These are phyloP conservation scores for Sporothrix euskadiensis DNA, from an alignment of 2,329 filamentous ascomycete genomes.

Conservation along the genomic window DNA sequence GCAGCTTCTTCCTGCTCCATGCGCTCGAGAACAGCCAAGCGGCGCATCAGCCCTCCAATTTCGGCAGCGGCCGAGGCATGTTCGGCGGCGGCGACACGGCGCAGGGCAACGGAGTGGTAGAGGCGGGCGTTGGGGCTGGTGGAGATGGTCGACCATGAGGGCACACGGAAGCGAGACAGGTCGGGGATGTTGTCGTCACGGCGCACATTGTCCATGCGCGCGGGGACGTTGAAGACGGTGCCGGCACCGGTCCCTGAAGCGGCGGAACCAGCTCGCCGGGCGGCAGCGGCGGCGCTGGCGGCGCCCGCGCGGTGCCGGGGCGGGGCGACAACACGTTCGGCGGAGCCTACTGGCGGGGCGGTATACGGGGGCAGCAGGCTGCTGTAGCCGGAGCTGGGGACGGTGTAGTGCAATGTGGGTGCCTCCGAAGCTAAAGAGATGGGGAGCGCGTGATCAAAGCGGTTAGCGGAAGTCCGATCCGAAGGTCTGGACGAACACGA, in stretches of 20 bases:
- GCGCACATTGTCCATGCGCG: conserved; percentile 34
- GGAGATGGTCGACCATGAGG: conserved; percentile 58
- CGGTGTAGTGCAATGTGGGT: conserved; percentile 63
- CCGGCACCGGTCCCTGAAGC: conserved; percentile 44
- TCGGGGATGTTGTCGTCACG: conserved; percentile 44
- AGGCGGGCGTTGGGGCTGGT: conserved; percentile 59
- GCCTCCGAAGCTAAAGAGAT: conserved; percentile 57
- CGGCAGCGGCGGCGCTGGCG: not conserved
- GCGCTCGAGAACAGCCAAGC: conserved; percentile 41
- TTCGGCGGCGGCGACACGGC: conserved; percentile 54
- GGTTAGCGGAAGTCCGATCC: not conserved
- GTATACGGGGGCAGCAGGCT: conserved; percentile 55
- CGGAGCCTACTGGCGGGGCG: conserved; percentile 37
- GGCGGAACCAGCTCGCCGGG: conserved; percentile 25
- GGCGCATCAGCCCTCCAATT: conserved; percentile 37
- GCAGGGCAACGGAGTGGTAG: conserved; percentile 64
- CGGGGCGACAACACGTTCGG: conserved; percentile 26
- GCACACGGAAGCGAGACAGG: conserved; percentile 57
- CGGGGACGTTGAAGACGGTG: conserved; percentile 30
- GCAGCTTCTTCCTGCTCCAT: conserved; percentile 42
- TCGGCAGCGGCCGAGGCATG: conserved; percentile 41
- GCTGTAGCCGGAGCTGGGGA: conserved; percentile 41
- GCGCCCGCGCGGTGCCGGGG: conserved; percentile 28
- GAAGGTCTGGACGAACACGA: conserved; percentile 12
- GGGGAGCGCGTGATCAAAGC: not conserved